Base-by-base conservation (phyloP, 106 monocot species). In the Allium sativum region DNA sequence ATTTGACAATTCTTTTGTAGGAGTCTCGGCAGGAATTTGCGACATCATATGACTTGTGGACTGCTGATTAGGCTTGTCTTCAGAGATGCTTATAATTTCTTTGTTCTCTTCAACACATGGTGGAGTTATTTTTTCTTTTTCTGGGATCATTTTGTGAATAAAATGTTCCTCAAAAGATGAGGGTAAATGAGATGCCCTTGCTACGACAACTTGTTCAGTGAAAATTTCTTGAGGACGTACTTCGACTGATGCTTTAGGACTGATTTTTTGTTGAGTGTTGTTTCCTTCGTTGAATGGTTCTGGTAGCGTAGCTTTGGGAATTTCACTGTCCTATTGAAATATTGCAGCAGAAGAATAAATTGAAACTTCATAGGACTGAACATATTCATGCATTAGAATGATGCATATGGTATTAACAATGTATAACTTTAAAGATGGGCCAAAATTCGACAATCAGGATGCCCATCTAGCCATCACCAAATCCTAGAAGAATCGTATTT, bases 291-390 rank as follows among this genome's bases (percentile, higher is more conserved):
- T 73, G 65, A 83, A 84, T 73, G 80, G 77, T 58, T 88, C 88
- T 50, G 80, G 83, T 19, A 88, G 69, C 15, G 52, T 50, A 31
- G 77, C 76, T 56, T n/a, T 74, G 21, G 83, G 88, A 46, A 88
- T 73, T 9, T 72, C 83, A 70, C 15, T 53, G 58, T 62, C 78
- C 88, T 88, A 69, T 47, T 76, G 31, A 31, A 31, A 31, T 31
- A 31, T 31, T 31, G 31, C 31, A n/a, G n/a, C n/a, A n/a, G n/a
- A n/a, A n/a, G n/a, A n/a, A n/a, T n/a, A n/a, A n/a, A n/a, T n/a
- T n/a, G n/a, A n/a, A n/a, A n/a, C n/a, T n/a, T n/a, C n/a, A n/a
- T n/a, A n/a, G n/a, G n/a, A n/a, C n/a, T n/a, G n/a, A n/a, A n/a
- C n/a, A n/a, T n/a, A n/a, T n/a, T n/a, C n/a, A n/a, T n/a, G n/a